A percentile compares a stretch with the other conserved stretches of the same genome.
Evolutionary conservation across 371 early-diverging fungal genomes (phyloP).

Genomic region (Mortierella polycephala): DNA sequence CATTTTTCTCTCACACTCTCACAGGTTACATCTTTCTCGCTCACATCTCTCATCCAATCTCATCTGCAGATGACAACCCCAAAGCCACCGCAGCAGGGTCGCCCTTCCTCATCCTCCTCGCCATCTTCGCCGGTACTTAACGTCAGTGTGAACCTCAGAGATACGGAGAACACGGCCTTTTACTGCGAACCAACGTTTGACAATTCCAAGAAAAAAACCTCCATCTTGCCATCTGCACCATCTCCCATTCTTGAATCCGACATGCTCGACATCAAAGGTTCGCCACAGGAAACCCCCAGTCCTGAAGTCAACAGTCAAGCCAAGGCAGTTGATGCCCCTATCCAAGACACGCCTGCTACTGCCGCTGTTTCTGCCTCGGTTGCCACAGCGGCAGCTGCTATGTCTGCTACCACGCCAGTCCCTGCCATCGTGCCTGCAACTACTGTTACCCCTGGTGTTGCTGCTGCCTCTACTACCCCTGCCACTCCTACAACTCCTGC

Average conservation of each 20-base stretch:
- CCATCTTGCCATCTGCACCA: conserved; percentile 9
- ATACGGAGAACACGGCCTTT: conserved; percentile 28
- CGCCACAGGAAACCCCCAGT: conserved; percentile 4
- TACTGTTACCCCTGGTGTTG: neutral
- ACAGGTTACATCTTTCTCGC: neutral
- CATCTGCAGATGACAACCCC: conserved; percentile 25
- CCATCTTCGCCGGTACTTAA: conserved; percentile 26
- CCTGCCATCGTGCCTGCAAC: too few species aligned
- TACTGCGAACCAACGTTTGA: conserved; percentile 26
- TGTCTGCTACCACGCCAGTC: neutral
- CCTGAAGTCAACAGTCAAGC: neutral
- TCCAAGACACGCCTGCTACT: conserved; percentile 2
- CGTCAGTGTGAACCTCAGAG: conserved; percentile 11
- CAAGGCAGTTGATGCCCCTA: neutral
- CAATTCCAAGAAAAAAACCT: neutral
- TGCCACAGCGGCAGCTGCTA: neutral
- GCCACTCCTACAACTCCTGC: neutral
- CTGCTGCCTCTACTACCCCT: neutral
- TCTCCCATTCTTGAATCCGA: conserved; percentile 19
- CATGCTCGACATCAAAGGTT: conserved; percentile 22
- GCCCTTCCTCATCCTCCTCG: conserved; percentile 10
- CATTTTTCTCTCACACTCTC: neutral
- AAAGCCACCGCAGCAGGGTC: conserved; percentile 11
- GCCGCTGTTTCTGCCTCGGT: conserved; percentile 1
- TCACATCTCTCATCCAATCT: neutral